Evolutionary conservation across 176 grass and related monocot genomes (phyloP).

Genomic region (Themeda triandra): DNA sequence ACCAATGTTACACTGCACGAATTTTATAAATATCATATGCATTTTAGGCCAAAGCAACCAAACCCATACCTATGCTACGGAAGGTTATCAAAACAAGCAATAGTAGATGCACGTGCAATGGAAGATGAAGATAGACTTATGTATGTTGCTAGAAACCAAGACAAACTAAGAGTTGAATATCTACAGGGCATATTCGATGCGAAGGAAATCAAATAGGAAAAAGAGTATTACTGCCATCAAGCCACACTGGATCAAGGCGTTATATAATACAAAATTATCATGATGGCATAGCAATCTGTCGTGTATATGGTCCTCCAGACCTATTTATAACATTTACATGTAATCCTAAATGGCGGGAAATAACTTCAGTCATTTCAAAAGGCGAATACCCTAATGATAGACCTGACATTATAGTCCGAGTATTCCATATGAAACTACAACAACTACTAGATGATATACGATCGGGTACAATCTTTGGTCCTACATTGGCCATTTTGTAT

Average conservation of each 20-base stretch:
- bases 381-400: neutral
- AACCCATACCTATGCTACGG: neutral
- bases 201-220: neutral
- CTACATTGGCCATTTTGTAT: neutral
- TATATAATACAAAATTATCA: neutral
- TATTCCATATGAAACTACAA: neutral
- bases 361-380: too few species aligned
- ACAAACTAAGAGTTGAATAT: neutral
- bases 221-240: neutral
- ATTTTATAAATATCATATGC: neutral
- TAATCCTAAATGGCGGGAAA: neutral
- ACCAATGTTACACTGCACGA: fast-evolving
- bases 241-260: neutral
- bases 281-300: neutral
- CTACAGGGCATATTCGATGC: neutral
- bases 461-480: neutral
- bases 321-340: neutral
- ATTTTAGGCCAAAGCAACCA: neutral
- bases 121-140: neutral
- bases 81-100: neutral
- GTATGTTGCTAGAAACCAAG: neutral
- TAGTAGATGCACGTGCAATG: neutral
- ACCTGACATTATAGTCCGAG: neutral
- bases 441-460: neutral
- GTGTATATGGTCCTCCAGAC: neutral